These are phyloP conservation scores for Hypericum perforatum DNA, from an alignment of 345 rosid genomes.

Conservation along the genomic window DNA sequence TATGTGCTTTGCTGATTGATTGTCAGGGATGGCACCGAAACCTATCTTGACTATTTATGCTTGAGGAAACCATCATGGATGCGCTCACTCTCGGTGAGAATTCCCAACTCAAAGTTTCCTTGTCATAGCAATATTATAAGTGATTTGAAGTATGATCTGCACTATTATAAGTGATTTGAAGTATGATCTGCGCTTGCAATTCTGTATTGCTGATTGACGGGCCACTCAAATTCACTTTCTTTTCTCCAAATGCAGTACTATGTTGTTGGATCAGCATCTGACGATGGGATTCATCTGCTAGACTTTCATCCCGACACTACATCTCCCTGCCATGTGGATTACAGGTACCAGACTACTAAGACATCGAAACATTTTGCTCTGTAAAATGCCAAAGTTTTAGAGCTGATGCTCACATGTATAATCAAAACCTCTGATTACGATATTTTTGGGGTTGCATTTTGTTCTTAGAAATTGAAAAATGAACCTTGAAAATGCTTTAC, in stretches of 20 bases:
- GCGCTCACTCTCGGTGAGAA: constrained; percentile 66
- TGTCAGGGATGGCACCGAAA: constrained; percentile 42
- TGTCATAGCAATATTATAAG: neutral
- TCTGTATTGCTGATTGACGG: neutral
- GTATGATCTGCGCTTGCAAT: too few species aligned
- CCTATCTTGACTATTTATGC: constrained; percentile 29
- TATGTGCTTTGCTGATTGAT: constrained; percentile 13
- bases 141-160: too few species aligned
- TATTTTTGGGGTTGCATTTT: too few species aligned
- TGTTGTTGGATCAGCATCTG: constrained; percentile 64
- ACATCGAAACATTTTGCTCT: neutral
- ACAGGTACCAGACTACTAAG: constrained; percentile 31
- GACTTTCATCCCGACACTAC: constrained; percentile 71
- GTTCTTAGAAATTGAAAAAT: too few species aligned
- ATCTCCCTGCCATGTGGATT: constrained; percentile 87
- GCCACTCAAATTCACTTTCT: neutral
- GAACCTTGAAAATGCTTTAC: too few species aligned
- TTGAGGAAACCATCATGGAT: constrained; percentile 83
- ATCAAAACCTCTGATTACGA: too few species aligned
- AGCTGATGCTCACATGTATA: too few species aligned
- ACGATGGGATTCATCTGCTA: constrained; percentile 73
- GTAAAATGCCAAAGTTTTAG: neutral
- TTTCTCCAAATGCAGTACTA: constrained; percentile 43
- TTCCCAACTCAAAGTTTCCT: neutral
- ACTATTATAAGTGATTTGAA: too few species aligned